These are phyloP conservation scores for Sambucus nigra DNA, from an alignment of 129 eudicot genomes.

Conservation along the genomic window DNA sequence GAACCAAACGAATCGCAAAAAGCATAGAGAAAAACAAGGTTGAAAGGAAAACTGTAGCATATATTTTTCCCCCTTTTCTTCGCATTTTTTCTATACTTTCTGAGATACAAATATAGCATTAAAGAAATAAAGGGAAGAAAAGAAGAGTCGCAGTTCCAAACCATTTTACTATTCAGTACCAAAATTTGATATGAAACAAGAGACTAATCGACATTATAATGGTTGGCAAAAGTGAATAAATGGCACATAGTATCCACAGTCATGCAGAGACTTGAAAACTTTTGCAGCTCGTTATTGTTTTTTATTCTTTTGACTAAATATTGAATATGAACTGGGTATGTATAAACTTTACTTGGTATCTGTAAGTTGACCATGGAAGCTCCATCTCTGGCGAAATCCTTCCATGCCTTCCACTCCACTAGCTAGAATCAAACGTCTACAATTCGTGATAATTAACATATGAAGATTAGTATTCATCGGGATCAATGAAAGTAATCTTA, in stretches of 20 bases:
- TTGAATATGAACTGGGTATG: background rate
- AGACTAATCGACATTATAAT: background rate
- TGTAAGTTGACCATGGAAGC: conserved; percentile 82
- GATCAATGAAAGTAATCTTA: background rate
- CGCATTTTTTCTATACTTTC: no score
- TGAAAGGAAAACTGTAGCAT: no score
- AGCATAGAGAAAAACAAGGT: no score
- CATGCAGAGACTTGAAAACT: no score
- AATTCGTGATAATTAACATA: conserved; percentile 1
- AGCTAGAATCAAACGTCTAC: conserved; percentile 86
- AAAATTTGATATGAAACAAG: background rate
- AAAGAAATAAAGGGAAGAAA: no score
- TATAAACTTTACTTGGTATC: conserved; percentile 61
- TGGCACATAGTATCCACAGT: background rate
- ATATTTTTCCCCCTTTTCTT: no score
- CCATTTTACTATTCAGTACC: background rate
- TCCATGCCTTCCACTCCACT: conserved; percentile 92
- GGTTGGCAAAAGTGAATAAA: background rate
- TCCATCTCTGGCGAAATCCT: conserved; percentile 96
- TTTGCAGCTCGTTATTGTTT: background rate
- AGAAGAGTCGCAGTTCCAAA: no score
- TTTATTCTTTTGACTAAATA: background rate
- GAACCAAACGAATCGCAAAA: no score
- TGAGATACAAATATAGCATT: no score
- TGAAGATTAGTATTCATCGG: background rate